Conservation (phyloP, 1,284 basidiomycete species). For the Coriolopsis trogii region DNA sequence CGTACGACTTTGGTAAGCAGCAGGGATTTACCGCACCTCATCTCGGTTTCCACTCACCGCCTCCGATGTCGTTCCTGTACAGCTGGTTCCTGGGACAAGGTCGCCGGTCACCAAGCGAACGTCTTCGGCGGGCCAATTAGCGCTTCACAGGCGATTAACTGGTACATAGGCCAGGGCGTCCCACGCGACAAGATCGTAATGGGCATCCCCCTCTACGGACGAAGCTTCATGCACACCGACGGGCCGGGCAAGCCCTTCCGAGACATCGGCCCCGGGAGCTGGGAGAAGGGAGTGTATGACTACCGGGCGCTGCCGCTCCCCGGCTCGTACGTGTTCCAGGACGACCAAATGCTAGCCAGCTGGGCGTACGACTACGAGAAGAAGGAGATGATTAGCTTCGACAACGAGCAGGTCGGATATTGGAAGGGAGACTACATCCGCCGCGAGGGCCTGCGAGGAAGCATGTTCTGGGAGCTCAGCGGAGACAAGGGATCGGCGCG, state of each 20-base stretch:
- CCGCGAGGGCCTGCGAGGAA: constrained; percentile 71
- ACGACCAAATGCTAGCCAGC: constrained; percentile 62
- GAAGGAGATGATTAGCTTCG: constrained; percentile 81
- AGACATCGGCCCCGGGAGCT: constrained; percentile 74
- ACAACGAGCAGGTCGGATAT: constrained; percentile 66
- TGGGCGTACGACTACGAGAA: constrained; percentile 74
- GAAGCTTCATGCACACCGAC: constrained; percentile 85
- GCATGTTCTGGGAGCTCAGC: constrained; percentile 88
- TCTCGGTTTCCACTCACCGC: background rate
- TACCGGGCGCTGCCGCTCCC: constrained; percentile 79
- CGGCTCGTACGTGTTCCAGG: constrained; percentile 60
- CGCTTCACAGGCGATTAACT: constrained; percentile 70
- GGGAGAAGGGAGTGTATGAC: constrained; percentile 84
- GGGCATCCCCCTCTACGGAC: constrained; percentile 90
- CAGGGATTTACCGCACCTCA: background rate
- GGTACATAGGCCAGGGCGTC: constrained; percentile 77
- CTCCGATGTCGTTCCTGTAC: constrained; percentile 11
- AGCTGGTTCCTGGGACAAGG: constrained; percentile 84
- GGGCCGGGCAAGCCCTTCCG: constrained; percentile 82
- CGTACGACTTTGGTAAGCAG: constrained; percentile 80
- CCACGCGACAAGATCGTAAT: constrained; percentile 82
- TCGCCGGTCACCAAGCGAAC: constrained; percentile 89
- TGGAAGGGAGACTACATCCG: constrained; percentile 80
- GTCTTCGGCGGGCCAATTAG: constrained; percentile 71
- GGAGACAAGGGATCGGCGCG: constrained; percentile 72